Conservation (phyloP, 2,329 filamentous ascomycete species). For the Cladosporium sp. region DNA sequence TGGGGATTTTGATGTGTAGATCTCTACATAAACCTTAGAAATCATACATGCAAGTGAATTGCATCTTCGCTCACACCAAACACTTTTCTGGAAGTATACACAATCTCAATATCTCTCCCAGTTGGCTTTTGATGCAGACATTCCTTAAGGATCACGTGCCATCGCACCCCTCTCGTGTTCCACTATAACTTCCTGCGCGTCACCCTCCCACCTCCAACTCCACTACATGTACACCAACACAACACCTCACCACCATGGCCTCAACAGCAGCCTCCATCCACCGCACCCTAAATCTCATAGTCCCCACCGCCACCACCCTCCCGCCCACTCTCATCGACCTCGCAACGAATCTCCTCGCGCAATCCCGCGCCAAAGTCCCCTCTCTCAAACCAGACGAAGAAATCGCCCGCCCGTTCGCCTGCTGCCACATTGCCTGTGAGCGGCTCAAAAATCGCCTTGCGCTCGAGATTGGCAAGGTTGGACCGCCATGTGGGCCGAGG, state of each 20-base stretch:
- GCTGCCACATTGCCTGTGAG: conserved; percentile 86
- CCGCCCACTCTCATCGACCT: conserved; percentile 68
- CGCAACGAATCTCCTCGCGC: conserved; percentile 71
- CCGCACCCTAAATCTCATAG: conserved; percentile 68
- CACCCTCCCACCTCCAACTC: not conserved
- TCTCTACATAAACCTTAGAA: not conserved
- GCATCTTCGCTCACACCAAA: not conserved
- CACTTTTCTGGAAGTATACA: not conserved
- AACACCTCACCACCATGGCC: not conserved
- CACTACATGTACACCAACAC: not conserved
- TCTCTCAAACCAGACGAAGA: conserved; percentile 84
- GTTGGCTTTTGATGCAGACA: too few relatives aligned
- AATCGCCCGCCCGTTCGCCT: conserved; percentile 79
- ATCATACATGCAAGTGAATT: not conserved
- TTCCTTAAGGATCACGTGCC: not conserved
- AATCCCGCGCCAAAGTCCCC: conserved; percentile 75
- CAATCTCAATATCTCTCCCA: not conserved
- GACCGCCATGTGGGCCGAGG: conserved; percentile 74
- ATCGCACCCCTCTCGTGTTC: not conserved
- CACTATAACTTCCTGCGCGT: not conserved
- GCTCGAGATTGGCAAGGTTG: conserved; percentile 72
- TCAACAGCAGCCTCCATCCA: conserved; percentile 72
- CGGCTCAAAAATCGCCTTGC: conserved; percentile 75
- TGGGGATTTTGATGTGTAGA: not conserved
- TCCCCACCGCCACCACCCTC: conserved; percentile 67